Conservation (phyloP, 139 green algal species). For the Raphidocelis subcapitata region DNA sequence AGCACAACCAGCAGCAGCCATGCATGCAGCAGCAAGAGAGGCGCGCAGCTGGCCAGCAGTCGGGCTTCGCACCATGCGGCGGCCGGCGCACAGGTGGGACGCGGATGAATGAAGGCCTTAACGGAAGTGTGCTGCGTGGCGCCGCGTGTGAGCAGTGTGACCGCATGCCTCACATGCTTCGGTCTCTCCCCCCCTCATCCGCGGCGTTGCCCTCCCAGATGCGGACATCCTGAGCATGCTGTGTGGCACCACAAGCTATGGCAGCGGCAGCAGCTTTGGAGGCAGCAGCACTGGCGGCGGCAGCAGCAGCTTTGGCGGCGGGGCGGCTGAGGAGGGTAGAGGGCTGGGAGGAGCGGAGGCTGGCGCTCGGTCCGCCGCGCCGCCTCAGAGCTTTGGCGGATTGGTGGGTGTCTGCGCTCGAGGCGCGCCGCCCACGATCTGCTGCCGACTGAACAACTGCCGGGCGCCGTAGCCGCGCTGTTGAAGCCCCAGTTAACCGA, state of each 20-base stretch:
- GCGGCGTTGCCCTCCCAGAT: too few species aligned
- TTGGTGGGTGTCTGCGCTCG: too few species aligned
- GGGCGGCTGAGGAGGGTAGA: not conserved
- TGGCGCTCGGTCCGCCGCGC: not conserved
- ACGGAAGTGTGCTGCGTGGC: too few species aligned
- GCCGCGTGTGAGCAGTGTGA: not conserved
- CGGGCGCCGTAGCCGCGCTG: too few species aligned
- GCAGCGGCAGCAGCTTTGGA: not conserved
- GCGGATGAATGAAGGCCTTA: not conserved
- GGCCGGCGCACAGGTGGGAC: not conserved
- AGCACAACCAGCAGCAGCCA: not conserved
- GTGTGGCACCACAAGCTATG: not conserved
- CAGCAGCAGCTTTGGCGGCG: not conserved
- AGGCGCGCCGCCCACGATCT: too few species aligned
- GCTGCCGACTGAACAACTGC: too few species aligned
- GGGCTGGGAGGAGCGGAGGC: not conserved
- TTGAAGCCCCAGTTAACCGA: too few species aligned
- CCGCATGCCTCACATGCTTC: too few species aligned
- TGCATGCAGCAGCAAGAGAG: not conserved
- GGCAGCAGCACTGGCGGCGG: not conserved
- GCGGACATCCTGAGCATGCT: not conserved
- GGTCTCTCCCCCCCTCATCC: too few species aligned
- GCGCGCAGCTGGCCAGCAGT: slow-evolving; percentile 1
- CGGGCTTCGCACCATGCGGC: not conserved
- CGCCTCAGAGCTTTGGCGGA: too few species aligned